These are phyloP conservation scores for Metroxylon sagu DNA, from an alignment of 176 grass and related monocot species.

Conservation along the genomic window DNA sequence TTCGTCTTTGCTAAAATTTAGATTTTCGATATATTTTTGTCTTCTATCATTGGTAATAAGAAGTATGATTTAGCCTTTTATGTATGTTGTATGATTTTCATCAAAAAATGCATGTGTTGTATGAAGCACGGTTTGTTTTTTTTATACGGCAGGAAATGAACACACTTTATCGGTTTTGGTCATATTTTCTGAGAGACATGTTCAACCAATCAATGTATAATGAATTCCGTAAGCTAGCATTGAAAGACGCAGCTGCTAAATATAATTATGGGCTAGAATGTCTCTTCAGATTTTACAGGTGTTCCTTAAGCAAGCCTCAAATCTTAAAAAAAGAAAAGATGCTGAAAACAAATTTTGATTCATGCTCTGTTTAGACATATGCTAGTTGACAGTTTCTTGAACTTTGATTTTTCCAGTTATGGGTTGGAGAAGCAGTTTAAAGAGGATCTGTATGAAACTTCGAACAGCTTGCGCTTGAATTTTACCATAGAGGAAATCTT, in stretches of 20 bases:
- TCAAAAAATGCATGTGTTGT: too few species aligned
- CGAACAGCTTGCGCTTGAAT: constrained; percentile 67
- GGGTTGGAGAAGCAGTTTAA: constrained; percentile 95
- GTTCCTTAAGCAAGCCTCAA: neutral
- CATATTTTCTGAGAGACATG: constrained; percentile 90
- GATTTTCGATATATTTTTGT: too few species aligned
- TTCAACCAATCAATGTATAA: constrained; percentile 91
- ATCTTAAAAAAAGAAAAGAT: too few species aligned
- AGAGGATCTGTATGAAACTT: constrained; percentile 81
- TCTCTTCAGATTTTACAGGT: constrained; percentile 99
- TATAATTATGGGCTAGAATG: constrained; percentile 96
- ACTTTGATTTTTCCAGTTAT: constrained; percentile 54
- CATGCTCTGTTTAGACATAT: too few species aligned
- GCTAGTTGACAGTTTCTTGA: too few species aligned
- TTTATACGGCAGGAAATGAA: constrained; percentile 78
- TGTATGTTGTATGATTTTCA: too few species aligned
- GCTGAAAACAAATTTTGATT: too few species aligned
- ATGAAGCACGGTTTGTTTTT: constrained; percentile 10
- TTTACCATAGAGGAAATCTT: constrained; percentile 71
- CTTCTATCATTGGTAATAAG: too few species aligned
- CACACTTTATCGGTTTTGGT: constrained; percentile 96
- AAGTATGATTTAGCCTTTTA: too few species aligned
- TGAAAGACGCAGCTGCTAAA: constrained; percentile 74
- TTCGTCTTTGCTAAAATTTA: neutral
- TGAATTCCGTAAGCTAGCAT: constrained; percentile 74